Percentiles rank a stretch among this genome's conserved stretches.
phyloP scores from a whole-genome alignment of 768 basidiomycete genomes.

The Termitomyces sp. region DNA sequence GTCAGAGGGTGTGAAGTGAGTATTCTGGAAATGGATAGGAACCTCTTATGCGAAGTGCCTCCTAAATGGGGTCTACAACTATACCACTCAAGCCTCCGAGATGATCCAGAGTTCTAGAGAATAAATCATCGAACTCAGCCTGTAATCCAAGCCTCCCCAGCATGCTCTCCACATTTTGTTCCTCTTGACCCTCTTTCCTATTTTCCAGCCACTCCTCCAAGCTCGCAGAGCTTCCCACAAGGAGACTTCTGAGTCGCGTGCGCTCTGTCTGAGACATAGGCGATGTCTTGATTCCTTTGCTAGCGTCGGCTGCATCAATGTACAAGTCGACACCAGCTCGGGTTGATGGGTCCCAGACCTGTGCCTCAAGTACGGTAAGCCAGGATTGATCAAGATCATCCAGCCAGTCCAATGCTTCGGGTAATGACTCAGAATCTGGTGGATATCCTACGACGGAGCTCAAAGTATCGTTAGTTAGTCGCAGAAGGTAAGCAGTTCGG shows the following conservation, averaged over 20 bases:
- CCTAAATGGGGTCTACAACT: background rate
- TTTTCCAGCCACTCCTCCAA: conserved; percentile 65
- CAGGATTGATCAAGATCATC: conserved; percentile 74
- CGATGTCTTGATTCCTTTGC: conserved; percentile 30
- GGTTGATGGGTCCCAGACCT: conserved; percentile 60
- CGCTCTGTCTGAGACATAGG: conserved; percentile 66
- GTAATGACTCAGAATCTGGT: conserved; percentile 36
- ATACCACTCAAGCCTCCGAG: conserved; percentile 37
- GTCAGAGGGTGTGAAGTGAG: too few relatives aligned
- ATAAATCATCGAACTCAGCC: conserved; percentile 59
- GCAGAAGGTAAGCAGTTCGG: conserved; percentile 62
- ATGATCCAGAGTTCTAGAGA: conserved; percentile 53
- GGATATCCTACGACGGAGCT: conserved; percentile 57
- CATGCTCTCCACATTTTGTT: conserved; percentile 30
- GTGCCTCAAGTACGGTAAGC: conserved; percentile 56
- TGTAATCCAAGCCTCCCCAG: conserved; percentile 50
- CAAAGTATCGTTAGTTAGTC: conserved; percentile 64
- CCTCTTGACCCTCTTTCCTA: conserved; percentile 18
- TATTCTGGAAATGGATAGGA: background rate
- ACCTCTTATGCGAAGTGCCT: background rate
- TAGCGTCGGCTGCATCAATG: conserved; percentile 28
- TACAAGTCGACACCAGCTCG: conserved; percentile 29
- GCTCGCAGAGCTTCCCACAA: conserved; percentile 50
- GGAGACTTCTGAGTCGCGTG: conserved; percentile 61
- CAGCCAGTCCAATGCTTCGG: conserved; percentile 56